Evolutionary conservation across 2,329 filamentous ascomycete genomes (phyloP).

Genomic region (Trichothecium sympodiale): DNA sequence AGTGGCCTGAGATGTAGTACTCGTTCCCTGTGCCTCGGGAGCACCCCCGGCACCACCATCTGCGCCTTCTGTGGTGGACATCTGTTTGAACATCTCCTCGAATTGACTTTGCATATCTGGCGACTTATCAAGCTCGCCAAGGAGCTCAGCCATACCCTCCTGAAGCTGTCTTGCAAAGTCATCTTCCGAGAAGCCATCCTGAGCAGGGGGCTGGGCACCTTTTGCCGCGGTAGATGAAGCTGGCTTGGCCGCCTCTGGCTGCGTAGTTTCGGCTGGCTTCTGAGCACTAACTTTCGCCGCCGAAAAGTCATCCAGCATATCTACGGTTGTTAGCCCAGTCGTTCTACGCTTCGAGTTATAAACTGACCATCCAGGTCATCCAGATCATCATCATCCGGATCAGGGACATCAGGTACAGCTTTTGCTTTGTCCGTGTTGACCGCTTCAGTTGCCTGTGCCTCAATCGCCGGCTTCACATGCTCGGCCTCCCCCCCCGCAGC

Average conservation of each 20-base stretch:
- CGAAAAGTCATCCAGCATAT: constrained; percentile 88
- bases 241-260: constrained; percentile 8
- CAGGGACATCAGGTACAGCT: constrained; percentile 51
- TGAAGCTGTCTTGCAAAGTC: constrained; percentile 82
- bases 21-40: constrained; percentile 15
- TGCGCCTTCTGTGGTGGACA: constrained; percentile 40
- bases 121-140: constrained; percentile 57
- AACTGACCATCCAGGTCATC: constrained; percentile 80
- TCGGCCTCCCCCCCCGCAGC: neutral
- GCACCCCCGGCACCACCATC: constrained; percentile 10
- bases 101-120: constrained; percentile 70
- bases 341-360: too few relatives aligned
- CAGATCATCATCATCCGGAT: constrained; percentile 85
- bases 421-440: constrained; percentile 10
- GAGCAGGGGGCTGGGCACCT: constrained; percentile 9
- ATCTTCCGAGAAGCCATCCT: constrained; percentile 50
- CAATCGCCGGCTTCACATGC: constrained; percentile 9
- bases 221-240: constrained; percentile 15
- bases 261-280: constrained; percentile 13
- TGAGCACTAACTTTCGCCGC: constrained; percentile 38
- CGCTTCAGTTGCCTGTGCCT: constrained; percentile 3
- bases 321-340: constrained; percentile 30
- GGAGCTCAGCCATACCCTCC: constrained; percentile 74
- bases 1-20: constrained; percentile 23
- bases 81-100: constrained; percentile 64